phyloP scores from a whole-genome alignment of 257 asterid genomes.

The Nicotiana tomentosiformis region DNA sequence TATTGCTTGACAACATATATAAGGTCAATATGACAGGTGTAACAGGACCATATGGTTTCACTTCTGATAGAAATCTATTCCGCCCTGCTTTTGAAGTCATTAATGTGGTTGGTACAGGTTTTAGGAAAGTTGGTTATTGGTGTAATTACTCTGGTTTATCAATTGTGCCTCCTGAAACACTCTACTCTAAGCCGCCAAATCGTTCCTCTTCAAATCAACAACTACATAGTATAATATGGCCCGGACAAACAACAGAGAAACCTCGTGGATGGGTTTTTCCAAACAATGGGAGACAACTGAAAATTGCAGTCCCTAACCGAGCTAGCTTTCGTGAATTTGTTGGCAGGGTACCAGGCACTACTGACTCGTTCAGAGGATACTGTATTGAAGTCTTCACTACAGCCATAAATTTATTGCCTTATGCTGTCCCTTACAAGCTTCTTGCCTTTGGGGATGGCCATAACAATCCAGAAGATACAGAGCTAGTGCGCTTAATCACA shows the following conservation, averaged over 20 bases:
- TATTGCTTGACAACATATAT: slow-evolving; percentile 32
- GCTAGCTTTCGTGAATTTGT: slow-evolving; percentile 48
- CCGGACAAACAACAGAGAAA: slow-evolving; percentile 36
- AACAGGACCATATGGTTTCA: slow-evolving; percentile 40
- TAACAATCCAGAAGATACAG: slow-evolving; percentile 37
- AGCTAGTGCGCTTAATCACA: slow-evolving; percentile 40
- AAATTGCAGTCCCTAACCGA: slow-evolving; percentile 51
- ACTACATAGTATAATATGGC: slow-evolving; percentile 42
- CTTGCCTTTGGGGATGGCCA: slow-evolving; percentile 44
- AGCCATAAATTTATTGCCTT: slow-evolving; percentile 48
- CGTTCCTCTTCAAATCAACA: slow-evolving; percentile 32
- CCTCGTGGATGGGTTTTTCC: slow-evolving; percentile 78
- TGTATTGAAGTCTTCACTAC: slow-evolving; percentile 54
- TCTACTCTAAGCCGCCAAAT: slow-evolving; percentile 26
- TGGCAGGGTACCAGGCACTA: slow-evolving; percentile 16
- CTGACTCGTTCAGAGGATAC: slow-evolving; percentile 38
- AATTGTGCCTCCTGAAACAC: slow-evolving; percentile 35
- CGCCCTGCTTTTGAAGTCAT: slow-evolving; percentile 53
- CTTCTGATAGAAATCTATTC: slow-evolving; percentile 33
- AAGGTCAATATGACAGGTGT: slow-evolving; percentile 47
- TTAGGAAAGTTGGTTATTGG: slow-evolving; percentile 46
- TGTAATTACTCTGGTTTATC: slow-evolving; percentile 55
- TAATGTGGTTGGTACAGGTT: slow-evolving; percentile 46
- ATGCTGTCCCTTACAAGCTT: slow-evolving; percentile 47
- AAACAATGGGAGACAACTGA: slow-evolving; percentile 35